Percentiles rank a stretch among this genome's conserved stretches.
Conservation (phyloP, 1,284 basidiomycete species). For the Taiwanofungus camphoratus region DNA sequence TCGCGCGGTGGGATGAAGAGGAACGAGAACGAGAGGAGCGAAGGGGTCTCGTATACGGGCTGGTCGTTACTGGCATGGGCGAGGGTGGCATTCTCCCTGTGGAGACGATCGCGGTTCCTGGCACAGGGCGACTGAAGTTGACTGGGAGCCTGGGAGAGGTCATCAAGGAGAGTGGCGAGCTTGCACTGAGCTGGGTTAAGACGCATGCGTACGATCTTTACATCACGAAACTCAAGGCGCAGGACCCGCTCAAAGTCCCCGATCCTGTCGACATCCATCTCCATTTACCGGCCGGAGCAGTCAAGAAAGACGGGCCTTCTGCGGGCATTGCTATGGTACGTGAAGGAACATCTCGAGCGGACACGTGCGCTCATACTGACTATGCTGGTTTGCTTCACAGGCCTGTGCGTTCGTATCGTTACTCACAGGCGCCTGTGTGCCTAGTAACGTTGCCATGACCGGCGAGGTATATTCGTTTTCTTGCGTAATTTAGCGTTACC, state of each 20-base stretch:
- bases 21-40: constrained; percentile 68
- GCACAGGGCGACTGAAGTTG: constrained; percentile 63
- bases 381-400: constrained; percentile 34
- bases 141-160: constrained; percentile 82
- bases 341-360: neutral
- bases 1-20: constrained; percentile 77
- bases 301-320: constrained; percentile 89
- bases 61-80: constrained; percentile 86
- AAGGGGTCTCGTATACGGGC: constrained; percentile 75
- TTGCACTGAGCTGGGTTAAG: constrained; percentile 86
- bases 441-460: constrained; percentile 74
- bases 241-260: constrained; percentile 71
- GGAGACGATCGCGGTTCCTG: constrained; percentile 73
- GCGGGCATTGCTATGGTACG: constrained; percentile 83
- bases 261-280: constrained; percentile 77
- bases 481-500: neutral
- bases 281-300: constrained; percentile 83
- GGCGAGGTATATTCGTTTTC: constrained; percentile 51
- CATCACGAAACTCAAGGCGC: constrained; percentile 59
- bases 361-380: neutral
- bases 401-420: constrained; percentile 82
- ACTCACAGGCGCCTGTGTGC: constrained; percentile 68
- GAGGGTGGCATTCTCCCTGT: constrained; percentile 84
- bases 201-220: constrained; percentile 77
- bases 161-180: constrained; percentile 85